Base-by-base conservation (phyloP, 108 stramenopile genomes). In the Hondaea fermentalgiana region DNA sequence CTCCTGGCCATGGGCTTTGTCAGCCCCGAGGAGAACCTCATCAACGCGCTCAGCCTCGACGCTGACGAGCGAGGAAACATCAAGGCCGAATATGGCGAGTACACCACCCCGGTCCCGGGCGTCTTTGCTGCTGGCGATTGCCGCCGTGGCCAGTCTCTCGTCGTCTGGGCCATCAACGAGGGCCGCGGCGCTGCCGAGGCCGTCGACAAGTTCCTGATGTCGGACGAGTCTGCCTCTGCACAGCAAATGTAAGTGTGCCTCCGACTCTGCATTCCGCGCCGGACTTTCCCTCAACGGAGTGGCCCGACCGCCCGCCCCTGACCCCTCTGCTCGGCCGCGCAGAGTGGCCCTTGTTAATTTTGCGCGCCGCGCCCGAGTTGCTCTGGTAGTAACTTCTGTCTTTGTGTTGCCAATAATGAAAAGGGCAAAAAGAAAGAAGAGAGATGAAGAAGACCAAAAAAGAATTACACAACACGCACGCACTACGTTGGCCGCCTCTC, bases 111-210 rank as follows among this genome's bases (percentile, higher is more conserved):
- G 60, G 87, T 96, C 14, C 97, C 98, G 90, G 98, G 98, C 57
- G 97, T 98, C 64, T 99, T 99, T 93, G 97, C 98, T 10, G 97
- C 96, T 55, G 98, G 98, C 14, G 98, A 99, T 94, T 99, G 98
- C 93, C 95, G 98, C 72, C 94, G 98, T 44, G 97, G 98, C 19
- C 98, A 99, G 93, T 95, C 94, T 58, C 93, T 98, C 87, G 98
- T 98, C 69, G 98, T 98, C 17, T 98, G 98, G 98, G 98, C 98
- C 47, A 98, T 98, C 92, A 95, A 98, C 89, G 98, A 98, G 91
- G 98, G 98, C 23, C 95, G 98, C 87, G 98, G 98, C 44, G 96
- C 95, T 19, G 98, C 98, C 16, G 96, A 95, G 76, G 92, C 96
- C 4, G 94, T 94, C 29, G 91, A 98, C 89, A 69, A 93, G 8